A percentile compares a stretch with the other conserved stretches of the same genome.
Evolutionary conservation across 352 stramenopile genomes (phyloP).

Genomic region (Ochromonadaceae sp.): DNA sequence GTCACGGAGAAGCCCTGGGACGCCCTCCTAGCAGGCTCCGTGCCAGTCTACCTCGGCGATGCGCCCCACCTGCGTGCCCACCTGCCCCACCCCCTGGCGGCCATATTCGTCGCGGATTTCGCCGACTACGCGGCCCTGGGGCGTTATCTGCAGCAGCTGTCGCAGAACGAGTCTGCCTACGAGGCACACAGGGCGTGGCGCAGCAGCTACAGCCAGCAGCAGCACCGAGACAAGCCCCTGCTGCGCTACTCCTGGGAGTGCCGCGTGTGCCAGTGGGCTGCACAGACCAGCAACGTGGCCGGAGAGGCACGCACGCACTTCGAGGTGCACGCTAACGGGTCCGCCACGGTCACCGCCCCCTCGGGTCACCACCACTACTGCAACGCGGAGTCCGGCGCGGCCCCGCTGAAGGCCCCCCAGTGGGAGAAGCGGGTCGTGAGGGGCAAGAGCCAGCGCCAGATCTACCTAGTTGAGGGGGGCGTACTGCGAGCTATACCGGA

Average conservation of each 20-base stretch:
- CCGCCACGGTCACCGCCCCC: neutral
- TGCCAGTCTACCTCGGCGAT: constrained; percentile 22
- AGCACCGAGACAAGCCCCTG: neutral
- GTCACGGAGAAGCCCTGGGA: constrained; percentile 25
- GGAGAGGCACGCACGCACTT: neutral
- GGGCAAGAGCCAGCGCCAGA: neutral
- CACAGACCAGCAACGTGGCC: neutral
- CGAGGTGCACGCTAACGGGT: no score
- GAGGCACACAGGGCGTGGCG: constrained; percentile 17
- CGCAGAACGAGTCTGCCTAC: constrained; percentile 21
- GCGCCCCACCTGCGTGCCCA: constrained; percentile 7
- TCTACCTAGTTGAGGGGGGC: constrained; percentile 1
- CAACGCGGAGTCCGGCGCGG: neutral
- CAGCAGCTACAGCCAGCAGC: no score
- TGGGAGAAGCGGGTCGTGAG: neutral
- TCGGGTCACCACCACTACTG: neutral
- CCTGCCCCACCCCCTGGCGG: constrained; percentile 12
- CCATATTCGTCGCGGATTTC: constrained; percentile 22
- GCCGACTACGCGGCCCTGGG: neutral
- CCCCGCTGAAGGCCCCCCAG: neutral
- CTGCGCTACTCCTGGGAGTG: neutral
- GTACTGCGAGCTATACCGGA: neutral
- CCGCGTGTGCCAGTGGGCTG: constrained; percentile 6
- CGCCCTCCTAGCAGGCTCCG: constrained; percentile 11
- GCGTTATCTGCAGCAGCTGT: constrained; percentile 16